These are phyloP conservation scores for Sideroxylon spinosum DNA, from an alignment of 179 eudicot species.

Conservation along the genomic window DNA sequence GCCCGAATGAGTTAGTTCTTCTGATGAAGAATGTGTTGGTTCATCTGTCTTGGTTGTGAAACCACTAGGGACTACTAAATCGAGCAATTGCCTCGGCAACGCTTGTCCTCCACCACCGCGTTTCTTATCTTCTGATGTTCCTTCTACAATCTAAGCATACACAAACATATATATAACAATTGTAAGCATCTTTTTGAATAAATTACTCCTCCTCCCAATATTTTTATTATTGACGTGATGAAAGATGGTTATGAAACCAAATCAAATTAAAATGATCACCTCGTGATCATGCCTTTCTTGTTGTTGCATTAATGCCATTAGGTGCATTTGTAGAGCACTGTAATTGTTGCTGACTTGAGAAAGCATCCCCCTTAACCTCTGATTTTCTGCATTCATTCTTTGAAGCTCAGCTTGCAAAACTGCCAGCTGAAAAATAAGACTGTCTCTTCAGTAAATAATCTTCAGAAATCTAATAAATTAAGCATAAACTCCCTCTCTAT, in stretches of 20 bases:
- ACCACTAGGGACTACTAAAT: slow-evolving; percentile 32
- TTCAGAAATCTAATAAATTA: no score
- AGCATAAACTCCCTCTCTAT: no score
- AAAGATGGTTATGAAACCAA: no score
- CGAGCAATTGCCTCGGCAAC: slow-evolving; percentile 62
- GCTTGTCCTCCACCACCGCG: slow-evolving; percentile 15
- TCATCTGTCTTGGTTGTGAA: slow-evolving; percentile 20
- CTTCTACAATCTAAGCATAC: slow-evolving; percentile 24
- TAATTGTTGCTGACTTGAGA: slow-evolving; percentile 53
- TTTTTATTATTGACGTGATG: no score
- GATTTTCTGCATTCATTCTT: slow-evolving; percentile 61
- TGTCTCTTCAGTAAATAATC: no score
- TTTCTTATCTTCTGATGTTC: slow-evolving; percentile 38
- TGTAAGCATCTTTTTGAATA: no score
- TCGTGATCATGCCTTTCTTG: slow-evolving; percentile 26
- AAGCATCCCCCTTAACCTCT: slow-evolving; percentile 59
- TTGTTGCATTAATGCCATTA: slow-evolving; percentile 51
- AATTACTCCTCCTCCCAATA: no score
- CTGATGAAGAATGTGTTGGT: slow-evolving; percentile 51
- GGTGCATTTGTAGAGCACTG: slow-evolving; percentile 50
- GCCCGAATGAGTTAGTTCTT: slow-evolving; percentile 58
- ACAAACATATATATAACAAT: neutral
- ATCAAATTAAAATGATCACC: slow-evolving; percentile 21
- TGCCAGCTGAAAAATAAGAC: slow-evolving; percentile 35
- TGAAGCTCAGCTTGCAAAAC: slow-evolving; percentile 61